Base-by-base conservation (phyloP, 768 basidiomycete genomes). In the Phanerochaete sordida region DNA sequence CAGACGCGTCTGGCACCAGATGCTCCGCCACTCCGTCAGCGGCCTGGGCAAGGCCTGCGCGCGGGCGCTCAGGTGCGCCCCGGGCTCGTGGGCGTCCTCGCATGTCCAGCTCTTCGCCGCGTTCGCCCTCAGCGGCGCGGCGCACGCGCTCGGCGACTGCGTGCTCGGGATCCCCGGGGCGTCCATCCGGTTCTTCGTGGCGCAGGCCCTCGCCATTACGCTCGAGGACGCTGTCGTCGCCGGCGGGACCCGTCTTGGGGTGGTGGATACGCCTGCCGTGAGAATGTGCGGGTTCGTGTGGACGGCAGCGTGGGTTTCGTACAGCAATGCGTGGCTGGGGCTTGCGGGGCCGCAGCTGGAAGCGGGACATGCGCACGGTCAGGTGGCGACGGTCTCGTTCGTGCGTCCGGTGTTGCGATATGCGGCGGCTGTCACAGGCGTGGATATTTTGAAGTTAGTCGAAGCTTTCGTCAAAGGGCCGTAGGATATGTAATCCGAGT, bases 1-100 rank as follows among this genome's bases (percentile, higher is more conserved):
- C 39, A 67, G 66, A 7, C 66, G 64, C 2, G 57, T 48, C 2
- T 68, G 64, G 61, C 66, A 68, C 47, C 64, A 68, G 19, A 9
- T n/a, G 2, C 27, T 39, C 39, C 33, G 1, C 37, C 45, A 66
- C 65, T 59, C 57, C 31, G 57, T 48, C 65, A 1, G 24, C 54
- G 26, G 33, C 13, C 57, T 43, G 21, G 63, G 67, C 4, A 66
- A 62, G 39, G 19, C 47, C 7, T 39, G 49, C 16, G 58, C 59
- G 21, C 60, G 58, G 23, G 21, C 27, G 1, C 60, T 68, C 9
- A 13, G 50, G 47, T 49, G 59, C 30, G 50, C 33, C 16, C 59
- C 57, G 1, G 63, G 65, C 7, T 61, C 63, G 16, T 59, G 58
- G 53, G 12, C 30, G 1, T 65, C 65, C 35, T 64, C 67, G 6